Conservation (phyloP, 768 basidiomycete species). For the Agrocybe pediades region DNA sequence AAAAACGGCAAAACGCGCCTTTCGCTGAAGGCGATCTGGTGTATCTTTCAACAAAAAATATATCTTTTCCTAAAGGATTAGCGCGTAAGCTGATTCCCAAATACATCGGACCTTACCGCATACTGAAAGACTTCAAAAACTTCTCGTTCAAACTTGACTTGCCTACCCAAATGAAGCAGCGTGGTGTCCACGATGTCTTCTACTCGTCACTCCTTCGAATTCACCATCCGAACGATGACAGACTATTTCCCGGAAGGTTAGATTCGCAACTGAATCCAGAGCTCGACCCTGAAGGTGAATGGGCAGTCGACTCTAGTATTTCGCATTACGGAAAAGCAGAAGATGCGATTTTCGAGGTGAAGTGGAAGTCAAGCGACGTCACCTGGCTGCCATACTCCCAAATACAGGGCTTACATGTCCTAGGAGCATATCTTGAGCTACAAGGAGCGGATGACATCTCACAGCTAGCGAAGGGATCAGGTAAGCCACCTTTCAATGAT, state of each 20-base stretch:
- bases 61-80: conserved; percentile 17
- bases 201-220: conserved; percentile 31
- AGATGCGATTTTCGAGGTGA: neutral
- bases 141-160: neutral
- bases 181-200: conserved; percentile 30
- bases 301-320: conserved; percentile 5
- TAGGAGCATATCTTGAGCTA: neutral
- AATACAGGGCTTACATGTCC: neutral
- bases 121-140: conserved; percentile 6
- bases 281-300: conserved; percentile 9
- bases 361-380: neutral
- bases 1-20: neutral
- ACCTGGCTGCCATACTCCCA: conserved; percentile 14
- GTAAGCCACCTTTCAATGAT: neutral
- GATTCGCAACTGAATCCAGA: conserved; percentile 14
- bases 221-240: conserved; percentile 30
- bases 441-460: neutral
- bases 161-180: neutral
- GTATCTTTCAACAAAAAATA: neutral
- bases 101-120: conserved; percentile 19
- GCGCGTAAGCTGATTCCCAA: conserved; percentile 21
- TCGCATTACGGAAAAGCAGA: conserved; percentile 7
- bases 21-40: neutral
- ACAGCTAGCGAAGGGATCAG: neutral
- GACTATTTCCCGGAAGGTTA: conserved; percentile 30